phyloP scores from a whole-genome alignment of 345 rosid species.

The Lumnitzera racemosa region DNA sequence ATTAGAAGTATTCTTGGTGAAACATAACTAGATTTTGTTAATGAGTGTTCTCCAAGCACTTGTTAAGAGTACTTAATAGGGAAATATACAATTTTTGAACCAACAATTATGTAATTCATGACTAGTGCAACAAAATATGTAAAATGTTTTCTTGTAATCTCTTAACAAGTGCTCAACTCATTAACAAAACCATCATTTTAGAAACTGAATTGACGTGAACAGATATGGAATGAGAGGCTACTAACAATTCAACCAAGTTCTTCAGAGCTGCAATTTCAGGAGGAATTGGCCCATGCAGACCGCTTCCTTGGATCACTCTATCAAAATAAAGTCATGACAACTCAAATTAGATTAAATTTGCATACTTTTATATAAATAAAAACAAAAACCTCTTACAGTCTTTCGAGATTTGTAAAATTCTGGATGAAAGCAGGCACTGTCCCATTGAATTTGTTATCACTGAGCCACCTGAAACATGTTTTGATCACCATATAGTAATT shows the following conservation, averaged over 20 bases:
- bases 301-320: constrained; percentile 12
- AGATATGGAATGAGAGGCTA: background rate
- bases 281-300: constrained; percentile 17
- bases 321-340: background rate
- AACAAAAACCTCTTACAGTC: constrained; percentile 4
- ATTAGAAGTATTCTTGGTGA: no score
- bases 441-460: constrained; percentile 10
- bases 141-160: no score
- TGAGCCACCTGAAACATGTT: constrained; percentile 1
- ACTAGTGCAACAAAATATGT: no score
- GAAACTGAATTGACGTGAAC: no score
- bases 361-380: background rate
- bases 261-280: constrained; percentile 1
- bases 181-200: no score
- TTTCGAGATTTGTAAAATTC: background rate
- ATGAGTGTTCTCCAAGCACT: no score
- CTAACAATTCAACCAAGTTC: constrained; percentile 5
- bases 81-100: no score
- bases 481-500: no score
- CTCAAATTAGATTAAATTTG: background rate
- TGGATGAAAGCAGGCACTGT: constrained; percentile 11
- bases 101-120: no score
- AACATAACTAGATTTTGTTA: no score
- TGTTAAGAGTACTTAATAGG: no score
- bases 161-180: no score